Conservation (phyloP, 148 eudicot genomes). For the Vaccinium vitisidaea region DNA sequence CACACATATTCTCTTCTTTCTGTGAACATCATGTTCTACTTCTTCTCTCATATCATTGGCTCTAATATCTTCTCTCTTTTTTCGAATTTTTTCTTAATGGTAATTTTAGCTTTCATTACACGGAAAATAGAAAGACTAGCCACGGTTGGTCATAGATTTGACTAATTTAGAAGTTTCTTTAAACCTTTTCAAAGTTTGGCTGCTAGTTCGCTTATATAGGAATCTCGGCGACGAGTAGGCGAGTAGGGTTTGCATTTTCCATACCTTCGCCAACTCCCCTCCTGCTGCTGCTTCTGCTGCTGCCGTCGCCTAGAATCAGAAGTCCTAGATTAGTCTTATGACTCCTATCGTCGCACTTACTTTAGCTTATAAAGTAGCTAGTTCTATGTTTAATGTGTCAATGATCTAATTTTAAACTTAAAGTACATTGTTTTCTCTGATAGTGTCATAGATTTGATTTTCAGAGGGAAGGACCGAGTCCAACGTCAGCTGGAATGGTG, state of each 20-base stretch:
- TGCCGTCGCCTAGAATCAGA: not conserved
- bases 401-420: not conserved
- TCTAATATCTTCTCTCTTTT: not conserved
- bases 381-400: not conserved
- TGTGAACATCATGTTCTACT: not conserved
- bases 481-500: conserved; percentile 90
- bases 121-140: not conserved
- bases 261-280: not conserved
- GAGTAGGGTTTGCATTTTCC: not conserved
- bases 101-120: not conserved
- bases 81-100: not conserved
- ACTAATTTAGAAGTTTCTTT: not conserved
- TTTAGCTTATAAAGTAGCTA: not conserved
- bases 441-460: conserved; percentile 20
- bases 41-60: not conserved
- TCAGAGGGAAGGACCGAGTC: conserved; percentile 79
- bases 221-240: not conserved
- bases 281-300: not conserved
- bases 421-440: conserved; percentile 17
- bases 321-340: not conserved
- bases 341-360: not conserved
- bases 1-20: not conserved
- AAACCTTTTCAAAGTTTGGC: not conserved
- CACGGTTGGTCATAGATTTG: not conserved
- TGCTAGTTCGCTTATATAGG: not conserved